Base-by-base conservation (phyloP, 2,329 filamentous ascomycete genomes). In the Pseudopyricularia javanii region DNA sequence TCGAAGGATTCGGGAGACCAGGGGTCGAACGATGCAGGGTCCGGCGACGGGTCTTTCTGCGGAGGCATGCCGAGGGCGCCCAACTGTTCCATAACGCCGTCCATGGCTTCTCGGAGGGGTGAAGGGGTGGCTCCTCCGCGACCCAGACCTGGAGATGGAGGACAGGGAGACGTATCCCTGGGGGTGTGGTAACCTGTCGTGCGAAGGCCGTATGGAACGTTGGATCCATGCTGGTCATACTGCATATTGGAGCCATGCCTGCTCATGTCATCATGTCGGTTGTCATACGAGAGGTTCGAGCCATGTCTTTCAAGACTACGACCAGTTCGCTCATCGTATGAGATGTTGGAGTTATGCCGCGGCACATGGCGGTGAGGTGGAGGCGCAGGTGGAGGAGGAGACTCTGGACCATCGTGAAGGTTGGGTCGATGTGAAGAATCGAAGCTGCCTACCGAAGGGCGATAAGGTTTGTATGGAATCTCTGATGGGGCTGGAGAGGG, bases 21-120 rank as follows among this genome's bases (percentile, higher is more conserved):
- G 4, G 90, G 84, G 62, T 89, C 81, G 8, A 82, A 68, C 1
- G 79, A 72, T 1, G 76, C n/a, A 4, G 50, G 71, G 43, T 80
- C 74, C 1, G 80, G 76, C 28, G 78, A 75, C 33, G 79, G 75
- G 61, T 56, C 73, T 22, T 30, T 30, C 9, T 76, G 70, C 53
- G 76, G 75, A 43, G 79, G 73, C 59, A 84, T 74, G 17, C 85
- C 85, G 74, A 98, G 88, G 55, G 91, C 90, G 63, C 95, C 85
- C 45, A 98, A 70, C 53, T 93, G 94, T 58, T 93, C 89, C 82
- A 97, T 96, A 4, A 98, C 91, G 66, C 94, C 91, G 63, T 97
- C 91, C 90, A 98, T 98, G 1, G 93, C 93, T 66, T 91, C 89
- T 55, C 93, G 79, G 3, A 98, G 72, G 0, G 93, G 93, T 2